Conservation (phyloP, 2,329 filamentous ascomycete species). For the Calonectria pseudoturangicola region DNA sequence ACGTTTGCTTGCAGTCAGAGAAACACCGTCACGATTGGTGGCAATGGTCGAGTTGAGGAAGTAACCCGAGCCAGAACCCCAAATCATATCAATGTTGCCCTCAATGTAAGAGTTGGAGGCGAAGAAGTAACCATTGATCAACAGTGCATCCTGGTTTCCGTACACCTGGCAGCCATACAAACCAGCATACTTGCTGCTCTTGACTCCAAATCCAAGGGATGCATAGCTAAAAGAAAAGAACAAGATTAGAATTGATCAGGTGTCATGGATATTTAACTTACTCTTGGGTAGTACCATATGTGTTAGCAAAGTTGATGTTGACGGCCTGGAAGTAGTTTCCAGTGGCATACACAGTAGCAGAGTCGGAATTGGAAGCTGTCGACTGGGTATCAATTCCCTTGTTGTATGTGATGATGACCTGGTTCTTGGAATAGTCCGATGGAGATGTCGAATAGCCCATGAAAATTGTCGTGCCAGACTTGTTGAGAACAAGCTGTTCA, state of each 20-base stretch:
- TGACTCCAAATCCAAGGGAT: conserved; percentile 67
- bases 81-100: conserved; percentile 69
- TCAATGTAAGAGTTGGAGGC: conserved; percentile 66
- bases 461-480: conserved; percentile 45
- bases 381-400: conserved; percentile 50
- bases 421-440: conserved; percentile 46
- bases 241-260: conserved; percentile 2
- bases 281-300: conserved; percentile 47
- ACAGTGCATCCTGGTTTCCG: conserved; percentile 70
- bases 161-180: conserved; percentile 66
- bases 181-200: conserved; percentile 56
- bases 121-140: conserved; percentile 68
- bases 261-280: conserved; percentile 12
- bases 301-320: conserved; percentile 52
- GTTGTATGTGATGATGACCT: conserved; percentile 50
- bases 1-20: conserved; percentile 61
- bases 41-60: conserved; percentile 61
- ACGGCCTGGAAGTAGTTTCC: conserved; percentile 53
- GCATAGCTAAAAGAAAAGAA: conserved; percentile 58
- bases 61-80: conserved; percentile 65
- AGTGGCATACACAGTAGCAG: conserved; percentile 51
- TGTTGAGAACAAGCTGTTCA: conserved; percentile 65
- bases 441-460: conserved; percentile 54
- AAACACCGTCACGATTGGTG: conserved; percentile 56
- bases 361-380: conserved; percentile 50